phyloP scores from a whole-genome alignment of 345 rosid species.

The Gossypium ekmanianum region DNA sequence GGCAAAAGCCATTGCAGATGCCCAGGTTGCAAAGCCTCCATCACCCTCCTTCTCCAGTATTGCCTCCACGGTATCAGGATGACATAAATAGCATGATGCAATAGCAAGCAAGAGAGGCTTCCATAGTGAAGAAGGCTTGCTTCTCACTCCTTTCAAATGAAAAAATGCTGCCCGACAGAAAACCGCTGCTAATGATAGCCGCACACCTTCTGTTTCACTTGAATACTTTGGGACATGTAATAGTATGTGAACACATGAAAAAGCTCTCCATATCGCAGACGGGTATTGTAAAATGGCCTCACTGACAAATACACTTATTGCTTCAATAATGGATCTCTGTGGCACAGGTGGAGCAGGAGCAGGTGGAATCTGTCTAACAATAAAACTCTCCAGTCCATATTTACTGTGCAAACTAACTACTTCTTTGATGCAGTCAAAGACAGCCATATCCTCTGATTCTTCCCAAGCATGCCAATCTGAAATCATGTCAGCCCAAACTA shows the following conservation, averaged over 20 bases:
- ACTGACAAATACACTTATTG: slow-evolving; percentile 61
- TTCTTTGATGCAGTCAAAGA: slow-evolving; percentile 80
- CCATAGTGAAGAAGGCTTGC: slow-evolving; percentile 64
- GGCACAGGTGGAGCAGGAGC: slow-evolving; percentile 79
- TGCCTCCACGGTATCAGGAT: slow-evolving; percentile 50
- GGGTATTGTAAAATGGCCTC: slow-evolving; percentile 71
- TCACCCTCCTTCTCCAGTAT: slow-evolving; percentile 49
- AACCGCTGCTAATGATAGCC: slow-evolving; percentile 45
- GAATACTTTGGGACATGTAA: slow-evolving; percentile 65
- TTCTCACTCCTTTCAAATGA: slow-evolving; percentile 47
- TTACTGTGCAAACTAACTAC: slow-evolving; percentile 50
- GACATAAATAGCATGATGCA: slow-evolving; percentile 67
- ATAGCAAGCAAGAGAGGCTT: slow-evolving; percentile 73
- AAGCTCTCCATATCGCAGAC: slow-evolving; percentile 76
- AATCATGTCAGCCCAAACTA: slow-evolving; percentile 72
- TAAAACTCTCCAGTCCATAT: slow-evolving; percentile 50
- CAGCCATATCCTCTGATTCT: slow-evolving; percentile 75
- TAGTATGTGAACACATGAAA: slow-evolving; percentile 62
- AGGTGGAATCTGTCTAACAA: slow-evolving; percentile 42
- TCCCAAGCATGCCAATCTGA: slow-evolving; percentile 88
- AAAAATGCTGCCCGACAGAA: slow-evolving; percentile 68
- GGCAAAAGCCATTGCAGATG: slow-evolving; percentile 47
- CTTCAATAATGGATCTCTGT: slow-evolving; percentile 60
- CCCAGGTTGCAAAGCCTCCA: slow-evolving; percentile 66
- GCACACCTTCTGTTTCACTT: slow-evolving; percentile 47